These are phyloP conservation scores for Perkinsela sp. DNA, from an alignment of 208 protist species.

Conservation along the genomic window DNA sequence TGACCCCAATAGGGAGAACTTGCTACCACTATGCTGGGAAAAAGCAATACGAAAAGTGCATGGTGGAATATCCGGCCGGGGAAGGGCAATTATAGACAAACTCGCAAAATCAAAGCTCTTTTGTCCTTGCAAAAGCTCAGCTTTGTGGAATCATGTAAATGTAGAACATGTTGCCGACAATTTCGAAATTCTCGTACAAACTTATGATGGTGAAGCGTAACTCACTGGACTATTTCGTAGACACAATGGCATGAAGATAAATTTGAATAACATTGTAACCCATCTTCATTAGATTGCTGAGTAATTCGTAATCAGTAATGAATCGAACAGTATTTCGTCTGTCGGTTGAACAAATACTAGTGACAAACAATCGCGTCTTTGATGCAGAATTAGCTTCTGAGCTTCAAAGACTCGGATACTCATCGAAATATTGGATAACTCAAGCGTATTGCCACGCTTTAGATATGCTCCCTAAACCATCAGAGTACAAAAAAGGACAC, in stretches of 20 bases:
- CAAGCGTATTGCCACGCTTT: not conserved
- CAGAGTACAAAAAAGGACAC: not conserved
- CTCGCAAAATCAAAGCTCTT: not conserved
- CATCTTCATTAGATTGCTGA: too few relatives aligned
- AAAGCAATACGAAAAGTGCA: not conserved
- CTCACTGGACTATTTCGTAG: not conserved
- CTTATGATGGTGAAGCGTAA: not conserved
- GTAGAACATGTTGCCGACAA: not conserved
- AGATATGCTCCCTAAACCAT: not conserved
- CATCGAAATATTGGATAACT: not conserved
- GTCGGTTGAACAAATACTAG: not conserved
- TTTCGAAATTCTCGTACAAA: not conserved
- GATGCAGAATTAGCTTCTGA: not conserved
- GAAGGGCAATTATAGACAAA: not conserved
- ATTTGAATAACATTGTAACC: too few relatives aligned
- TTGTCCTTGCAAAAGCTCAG: not conserved
- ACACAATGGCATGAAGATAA: too few relatives aligned
- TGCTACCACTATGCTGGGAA: not conserved
- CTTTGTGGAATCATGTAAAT: not conserved
- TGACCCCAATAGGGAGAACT: not conserved
- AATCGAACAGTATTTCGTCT: not conserved
- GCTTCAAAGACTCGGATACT: not conserved
- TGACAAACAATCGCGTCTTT: not conserved
- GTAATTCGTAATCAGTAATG: too few relatives aligned
- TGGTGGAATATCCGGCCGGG: not conserved